A percentile compares a stretch with the other conserved stretches of the same genome.
Conservation (phyloP, 371 early-diverging fungal species). For the Zychaea mexicana region DNA sequence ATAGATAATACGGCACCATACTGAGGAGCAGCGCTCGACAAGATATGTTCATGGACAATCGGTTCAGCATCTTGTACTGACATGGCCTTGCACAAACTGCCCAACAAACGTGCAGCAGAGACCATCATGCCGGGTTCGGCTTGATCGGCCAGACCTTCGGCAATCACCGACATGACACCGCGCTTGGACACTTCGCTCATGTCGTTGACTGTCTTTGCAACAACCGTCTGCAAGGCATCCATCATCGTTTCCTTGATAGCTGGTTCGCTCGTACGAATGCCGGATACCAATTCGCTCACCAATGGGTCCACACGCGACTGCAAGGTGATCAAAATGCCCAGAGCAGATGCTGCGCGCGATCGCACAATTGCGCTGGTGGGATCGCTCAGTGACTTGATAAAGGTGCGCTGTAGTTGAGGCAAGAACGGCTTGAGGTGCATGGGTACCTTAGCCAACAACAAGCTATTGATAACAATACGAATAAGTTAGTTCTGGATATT, state of each 20-base stretch:
- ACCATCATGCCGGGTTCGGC: slow-evolving; percentile 22
- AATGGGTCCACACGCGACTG: slow-evolving; percentile 89
- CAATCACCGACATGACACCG: slow-evolving; percentile 51
- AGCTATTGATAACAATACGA: too few relatives aligned
- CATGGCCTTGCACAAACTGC: slow-evolving; percentile 15
- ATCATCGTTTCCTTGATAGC: slow-evolving; percentile 67
- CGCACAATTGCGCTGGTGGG: slow-evolving; percentile 70
- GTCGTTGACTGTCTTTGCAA: slow-evolving; percentile 54
- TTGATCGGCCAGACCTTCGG: slow-evolving; percentile 46
- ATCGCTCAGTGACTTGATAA: slow-evolving; percentile 89
- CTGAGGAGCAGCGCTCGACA: slow-evolving; percentile 38
- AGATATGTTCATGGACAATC: slow-evolving; percentile 29
- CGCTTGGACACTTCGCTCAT: slow-evolving; percentile 66
- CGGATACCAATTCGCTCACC: slow-evolving; percentile 78
- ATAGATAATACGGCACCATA: slow-evolving; percentile 51
- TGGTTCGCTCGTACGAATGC: slow-evolving; percentile 64
- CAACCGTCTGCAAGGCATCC: slow-evolving; percentile 62
- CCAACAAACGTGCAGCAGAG: slow-evolving; percentile 46
- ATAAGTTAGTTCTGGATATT: too few relatives aligned
- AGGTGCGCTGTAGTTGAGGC: slow-evolving; percentile 97
- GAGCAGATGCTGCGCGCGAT: slow-evolving; percentile 78
- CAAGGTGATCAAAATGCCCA: slow-evolving; percentile 77
- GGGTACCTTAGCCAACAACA: slow-evolving; percentile 82
- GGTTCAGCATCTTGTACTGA: slow-evolving; percentile 10
- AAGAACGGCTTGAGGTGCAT: slow-evolving; percentile 92